Evolutionary conservation across 129 eudicot species (phyloP).

Genomic region (Artemisia argyi): DNA sequence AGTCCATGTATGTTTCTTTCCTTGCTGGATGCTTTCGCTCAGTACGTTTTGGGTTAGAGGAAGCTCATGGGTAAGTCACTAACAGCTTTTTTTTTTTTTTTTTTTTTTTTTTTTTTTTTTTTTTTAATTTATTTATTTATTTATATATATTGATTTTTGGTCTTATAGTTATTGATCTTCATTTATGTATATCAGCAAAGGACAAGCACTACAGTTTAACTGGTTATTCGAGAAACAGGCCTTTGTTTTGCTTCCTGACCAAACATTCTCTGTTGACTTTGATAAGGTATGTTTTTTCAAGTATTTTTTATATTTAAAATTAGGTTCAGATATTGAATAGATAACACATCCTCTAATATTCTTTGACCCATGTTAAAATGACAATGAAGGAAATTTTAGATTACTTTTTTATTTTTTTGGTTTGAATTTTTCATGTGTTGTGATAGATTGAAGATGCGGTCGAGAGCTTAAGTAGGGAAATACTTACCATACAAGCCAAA

Average conservation of each 20-base stretch:
- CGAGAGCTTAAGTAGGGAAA: constrained; percentile 80
- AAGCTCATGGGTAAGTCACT: constrained; percentile 87
- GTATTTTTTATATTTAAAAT: background rate
- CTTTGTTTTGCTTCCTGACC: constrained; percentile 62
- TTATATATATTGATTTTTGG: background rate
- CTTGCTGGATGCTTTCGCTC: constrained; percentile 99
- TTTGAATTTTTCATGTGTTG: constrained; percentile 4
- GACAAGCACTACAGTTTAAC: constrained; percentile 95
- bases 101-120: no score
- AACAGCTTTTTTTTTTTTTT: constrained; percentile 10
- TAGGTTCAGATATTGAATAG: background rate
- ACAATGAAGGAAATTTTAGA: background rate
- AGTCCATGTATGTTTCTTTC: constrained; percentile 87
- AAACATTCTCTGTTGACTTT: constrained; percentile 74
- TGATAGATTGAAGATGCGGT: constrained; percentile 71
- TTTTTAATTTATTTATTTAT: no score
- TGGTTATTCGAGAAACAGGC: constrained; percentile 83
- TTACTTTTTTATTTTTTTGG: background rate
- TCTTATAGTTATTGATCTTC: background rate
- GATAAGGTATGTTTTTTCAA: constrained; percentile 55
- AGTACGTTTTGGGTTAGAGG: constrained; percentile 89
- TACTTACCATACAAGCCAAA: constrained; percentile 85
- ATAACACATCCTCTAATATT: background rate
- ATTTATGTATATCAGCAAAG: constrained; percentile 54
- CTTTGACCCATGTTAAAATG: background rate